These are phyloP conservation scores for Akanthomyces uredinophilus DNA, from an alignment of 2,329 filamentous ascomycete species.

Conservation along the genomic window DNA sequence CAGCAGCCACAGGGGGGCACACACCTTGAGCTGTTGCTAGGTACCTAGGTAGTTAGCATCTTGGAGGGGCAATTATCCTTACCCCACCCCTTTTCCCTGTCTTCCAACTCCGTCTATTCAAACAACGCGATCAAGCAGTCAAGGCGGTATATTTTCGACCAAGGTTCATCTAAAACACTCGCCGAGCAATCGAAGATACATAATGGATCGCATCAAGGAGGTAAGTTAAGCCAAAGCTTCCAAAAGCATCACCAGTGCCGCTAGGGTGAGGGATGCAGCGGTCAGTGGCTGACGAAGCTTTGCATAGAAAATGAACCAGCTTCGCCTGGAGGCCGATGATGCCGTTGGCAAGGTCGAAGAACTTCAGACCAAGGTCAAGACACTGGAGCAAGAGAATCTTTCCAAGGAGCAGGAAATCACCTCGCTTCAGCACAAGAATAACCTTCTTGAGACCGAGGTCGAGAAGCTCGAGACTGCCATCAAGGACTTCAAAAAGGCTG, in stretches of 20 bases:
- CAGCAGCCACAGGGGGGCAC: slow-evolving; percentile 3
- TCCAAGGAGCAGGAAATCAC: slow-evolving; percentile 98
- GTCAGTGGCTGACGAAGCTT: slow-evolving; percentile 22
- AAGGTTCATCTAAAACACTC: slow-evolving; percentile 14
- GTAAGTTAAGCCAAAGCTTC: slow-evolving; percentile 45
- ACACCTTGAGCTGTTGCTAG: not conserved
- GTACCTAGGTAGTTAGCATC: not conserved
- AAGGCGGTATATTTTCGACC: not conserved
- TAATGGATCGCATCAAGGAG: slow-evolving; percentile 88
- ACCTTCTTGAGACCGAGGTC: slow-evolving; percentile 80
- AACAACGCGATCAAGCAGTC: slow-evolving; percentile 14
- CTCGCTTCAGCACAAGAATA: slow-evolving; percentile 92
- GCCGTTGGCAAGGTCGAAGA: slow-evolving; percentile 78
- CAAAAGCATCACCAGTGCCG: not conserved
- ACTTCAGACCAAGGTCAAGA: slow-evolving; percentile 80
- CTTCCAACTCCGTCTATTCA: slow-evolving; percentile 15
- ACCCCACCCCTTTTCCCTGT: slow-evolving; percentile 17
- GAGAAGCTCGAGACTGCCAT: slow-evolving; percentile 84
- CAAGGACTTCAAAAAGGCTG: slow-evolving; percentile 82
- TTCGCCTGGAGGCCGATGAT: slow-evolving; percentile 91
- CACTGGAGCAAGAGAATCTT: slow-evolving; percentile 88
- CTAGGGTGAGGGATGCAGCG: slow-evolving; percentile 5
- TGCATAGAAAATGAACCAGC: slow-evolving; percentile 82
- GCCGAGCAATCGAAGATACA: slow-evolving; percentile 26
- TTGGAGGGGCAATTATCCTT: slow-evolving; percentile 17